Evolutionary conservation across 106 monocot genomes (phyloP), one percentile per base, ranked within the genome.

Genomic region (Acorus gramineus): DNA sequence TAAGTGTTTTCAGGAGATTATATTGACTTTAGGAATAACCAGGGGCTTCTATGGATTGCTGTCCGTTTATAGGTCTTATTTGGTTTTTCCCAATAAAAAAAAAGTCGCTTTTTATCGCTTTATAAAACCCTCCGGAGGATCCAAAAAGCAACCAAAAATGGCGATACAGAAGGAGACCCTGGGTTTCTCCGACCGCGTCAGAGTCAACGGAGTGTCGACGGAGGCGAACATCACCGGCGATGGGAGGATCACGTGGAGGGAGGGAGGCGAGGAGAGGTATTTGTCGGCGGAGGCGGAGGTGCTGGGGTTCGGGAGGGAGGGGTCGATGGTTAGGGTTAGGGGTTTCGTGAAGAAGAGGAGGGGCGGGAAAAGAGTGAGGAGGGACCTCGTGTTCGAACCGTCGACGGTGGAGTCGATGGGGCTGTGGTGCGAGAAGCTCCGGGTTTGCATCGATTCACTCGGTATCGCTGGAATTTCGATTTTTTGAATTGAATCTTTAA

Each of bases 311-410:
- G 76, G 56, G 60, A 67, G 52, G 42, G 42, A 78, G 14, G 85
- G 78, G 56, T 60, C 45, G 50, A 69, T 45, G 61, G 71, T 96
- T 49, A 74, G 47, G 13, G 13, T 91, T 4, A 74, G 57, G 56
- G 71, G 78, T 51, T 81, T 85, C 57, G 64, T 73, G 42, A 28
- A 46, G 11, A 65, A 58, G 7, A 55, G 10, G 4, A 61, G 75
- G 48, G 57, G 7, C 13, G 76, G 50, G 50, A 70, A 42, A 44
- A 66, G 83, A 69, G 55, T 62, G 14, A 82, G 73, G 82, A 96
- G 59, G 68, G 87, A 96, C 55, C 82, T 67, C 59, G 72, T 84
- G 45, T 47, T 91, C 54, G 87, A 96, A 72, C 72, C 81, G 80
- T 58, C 64, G 43, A 63, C 45, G 47, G 80, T 66, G 44, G 75